Conservation (phyloP, 2,329 filamentous ascomycete species). For the Colletotrichum plurivorum region DNA sequence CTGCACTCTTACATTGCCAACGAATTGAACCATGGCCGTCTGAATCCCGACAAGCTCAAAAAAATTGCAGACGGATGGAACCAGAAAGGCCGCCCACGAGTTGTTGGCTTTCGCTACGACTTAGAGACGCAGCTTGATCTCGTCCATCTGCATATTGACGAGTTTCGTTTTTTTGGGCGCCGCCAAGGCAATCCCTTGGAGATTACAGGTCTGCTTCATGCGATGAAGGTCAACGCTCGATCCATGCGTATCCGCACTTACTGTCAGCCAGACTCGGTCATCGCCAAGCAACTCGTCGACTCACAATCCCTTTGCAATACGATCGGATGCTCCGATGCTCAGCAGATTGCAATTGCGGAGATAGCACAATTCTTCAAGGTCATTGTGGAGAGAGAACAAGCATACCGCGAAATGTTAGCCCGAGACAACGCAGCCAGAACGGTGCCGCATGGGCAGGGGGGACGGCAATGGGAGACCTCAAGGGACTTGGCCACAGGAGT, state of each 20-base stretch:
- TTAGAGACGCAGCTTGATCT: constrained; percentile 73
- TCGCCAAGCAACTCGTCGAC: constrained; percentile 71
- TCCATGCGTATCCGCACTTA: constrained; percentile 68
- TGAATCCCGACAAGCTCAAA: constrained; percentile 66
- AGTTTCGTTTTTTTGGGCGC: constrained; percentile 69
- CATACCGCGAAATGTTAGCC: constrained; percentile 45
- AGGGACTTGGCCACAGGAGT: background rate
- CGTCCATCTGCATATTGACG: constrained; percentile 61
- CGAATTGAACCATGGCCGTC: constrained; percentile 69
- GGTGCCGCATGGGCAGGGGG: constrained; percentile 22
- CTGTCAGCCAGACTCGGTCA: constrained; percentile 70
- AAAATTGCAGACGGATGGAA: constrained; percentile 66
- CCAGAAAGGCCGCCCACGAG: constrained; percentile 66
- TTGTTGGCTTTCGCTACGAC: constrained; percentile 71
- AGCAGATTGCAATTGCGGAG: constrained; percentile 64
- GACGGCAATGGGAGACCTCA: constrained; percentile 30
- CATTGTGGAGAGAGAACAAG: constrained; percentile 62
- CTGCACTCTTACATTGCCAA: constrained; percentile 66
- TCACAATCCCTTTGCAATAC: constrained; percentile 65
- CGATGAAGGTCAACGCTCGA: constrained; percentile 67
- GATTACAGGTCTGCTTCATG: constrained; percentile 63
- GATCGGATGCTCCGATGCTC: constrained; percentile 59
- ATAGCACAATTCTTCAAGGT: constrained; percentile 69
- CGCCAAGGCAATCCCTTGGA: constrained; percentile 58
- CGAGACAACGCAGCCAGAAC: constrained; percentile 37